phyloP scores from a whole-genome alignment of 2,329 filamentous ascomycete species.

The Purpureocillium lavendulum region DNA sequence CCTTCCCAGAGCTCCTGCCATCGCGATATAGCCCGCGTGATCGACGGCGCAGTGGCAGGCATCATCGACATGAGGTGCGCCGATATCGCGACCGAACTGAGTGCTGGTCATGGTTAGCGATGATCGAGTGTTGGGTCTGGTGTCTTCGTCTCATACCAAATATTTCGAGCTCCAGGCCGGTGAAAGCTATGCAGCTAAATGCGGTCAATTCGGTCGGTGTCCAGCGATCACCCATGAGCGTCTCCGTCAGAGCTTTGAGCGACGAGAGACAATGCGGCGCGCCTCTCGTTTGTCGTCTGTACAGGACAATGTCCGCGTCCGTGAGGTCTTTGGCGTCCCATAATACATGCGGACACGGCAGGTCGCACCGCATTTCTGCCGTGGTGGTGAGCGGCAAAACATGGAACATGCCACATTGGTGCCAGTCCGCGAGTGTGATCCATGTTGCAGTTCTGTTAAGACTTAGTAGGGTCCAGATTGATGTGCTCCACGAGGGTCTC shows the following conservation, averaged over 20 bases:
- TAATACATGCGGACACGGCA: slow-evolving; percentile 13
- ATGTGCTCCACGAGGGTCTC: no score
- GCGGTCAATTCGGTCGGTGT: not conserved
- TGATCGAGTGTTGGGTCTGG: not conserved
- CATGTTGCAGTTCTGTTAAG: slow-evolving; percentile 12
- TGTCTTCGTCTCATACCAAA: not conserved
- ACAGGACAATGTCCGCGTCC: slow-evolving; percentile 8
- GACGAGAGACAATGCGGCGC: not conserved
- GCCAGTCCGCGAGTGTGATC: slow-evolving; percentile 16
- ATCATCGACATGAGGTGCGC: slow-evolving; percentile 9
- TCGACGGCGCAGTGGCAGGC: slow-evolving; percentile 1
- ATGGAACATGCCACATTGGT: slow-evolving; percentile 17
- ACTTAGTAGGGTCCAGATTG: not conserved
- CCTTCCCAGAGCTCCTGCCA: slow-evolving; percentile 14
- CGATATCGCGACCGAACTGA: slow-evolving; percentile 2
- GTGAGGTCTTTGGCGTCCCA: slow-evolving; percentile 14
- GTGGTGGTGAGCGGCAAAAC: slow-evolving; percentile 11
- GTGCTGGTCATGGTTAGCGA: not conserved
- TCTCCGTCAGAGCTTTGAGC: not conserved
- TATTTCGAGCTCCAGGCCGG: not conserved
- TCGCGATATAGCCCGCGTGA: slow-evolving; percentile 9
- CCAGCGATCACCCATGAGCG: not conserved
- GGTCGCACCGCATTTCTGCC: slow-evolving; percentile 14
- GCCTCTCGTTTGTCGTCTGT: not conserved
- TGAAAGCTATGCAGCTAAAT: not conserved